Evolutionary conservation across 495 filamentous ascomycete genomes (phyloP), one percentile per base, ranked within the genome.

Genomic region (Aspergillus olivimuriae): DNA sequence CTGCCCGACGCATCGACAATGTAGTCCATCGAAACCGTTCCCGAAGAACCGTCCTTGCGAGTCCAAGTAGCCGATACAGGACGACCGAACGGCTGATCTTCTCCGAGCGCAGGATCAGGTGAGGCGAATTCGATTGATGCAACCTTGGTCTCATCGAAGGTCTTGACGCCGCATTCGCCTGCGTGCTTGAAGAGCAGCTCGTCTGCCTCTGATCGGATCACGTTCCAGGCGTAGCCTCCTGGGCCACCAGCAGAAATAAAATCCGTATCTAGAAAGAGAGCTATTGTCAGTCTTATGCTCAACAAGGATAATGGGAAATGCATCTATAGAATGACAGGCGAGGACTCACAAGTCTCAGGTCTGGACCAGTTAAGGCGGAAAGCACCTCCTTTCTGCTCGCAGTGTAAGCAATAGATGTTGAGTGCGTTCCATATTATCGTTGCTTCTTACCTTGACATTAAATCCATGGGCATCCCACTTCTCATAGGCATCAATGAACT

Each of bases 151-250:
- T 2, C 11, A 9, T 4, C 67, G 38, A 76, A 77, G 12, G 50
- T 54, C 21, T 70, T 54, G 8, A 69, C 76, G 8, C 74, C 74
- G 34, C 58, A 54, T 30, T 63, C 48, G 1, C 38, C 61, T 4
- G 74, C 76, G 46, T 80, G 73, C 15, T 60, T 43, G 48, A 80
- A 76, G 6, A 78, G 61, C 5, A 77, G 18, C 6, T 78, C 50
- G 39, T 80, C 75, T 11, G 66, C 45, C 43, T 78, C 74, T 28
- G 76, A 72, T 2, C 76, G 74, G 23, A 75, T 52, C 0, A 77
- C 68, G 38, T 77, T 80, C 69, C 71, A 80, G 0, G 72, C 43
- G 34, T 73, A 67, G 21, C 51, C 57, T 3, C 62, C 49, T 19
- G 63, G 60, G 4, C 75, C 74, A 15, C 56, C 55, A 7, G 60